These are phyloP conservation scores for Aspergillus sp. DNA, from an alignment of 2,329 filamentous ascomycete genomes.

Conservation along the genomic window DNA sequence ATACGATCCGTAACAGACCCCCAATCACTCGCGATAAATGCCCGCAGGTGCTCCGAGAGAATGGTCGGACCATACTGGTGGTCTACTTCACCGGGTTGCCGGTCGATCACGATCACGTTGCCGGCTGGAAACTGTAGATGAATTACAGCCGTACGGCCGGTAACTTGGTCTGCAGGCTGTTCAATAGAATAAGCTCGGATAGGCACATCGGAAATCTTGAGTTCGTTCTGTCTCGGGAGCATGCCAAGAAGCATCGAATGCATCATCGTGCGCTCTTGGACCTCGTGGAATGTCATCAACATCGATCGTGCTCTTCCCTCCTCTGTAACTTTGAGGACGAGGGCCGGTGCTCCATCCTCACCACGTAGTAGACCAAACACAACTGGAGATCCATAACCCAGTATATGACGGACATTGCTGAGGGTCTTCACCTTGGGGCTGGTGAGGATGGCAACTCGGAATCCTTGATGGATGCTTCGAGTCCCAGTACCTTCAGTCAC, in stretches of 20 bases:
- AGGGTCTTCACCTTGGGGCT: conserved; percentile 68
- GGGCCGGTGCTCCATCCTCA: conserved; percentile 60
- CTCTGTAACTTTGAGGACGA: conserved; percentile 63
- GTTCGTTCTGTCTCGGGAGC: conserved; percentile 58
- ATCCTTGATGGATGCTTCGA: conserved; percentile 68
- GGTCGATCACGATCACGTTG: conserved; percentile 56
- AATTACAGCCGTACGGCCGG: conserved; percentile 19
- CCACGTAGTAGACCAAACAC: conserved; percentile 69
- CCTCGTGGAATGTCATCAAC: conserved; percentile 67
- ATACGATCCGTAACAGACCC: conserved; percentile 76
- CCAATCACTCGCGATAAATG: conserved; percentile 66
- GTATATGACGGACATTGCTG: conserved; percentile 64
- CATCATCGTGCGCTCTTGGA: conserved; percentile 61
- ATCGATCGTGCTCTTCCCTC: conserved; percentile 59
- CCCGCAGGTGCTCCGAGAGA: conserved; percentile 65
- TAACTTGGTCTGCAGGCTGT: conserved; percentile 33
- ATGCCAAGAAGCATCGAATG: conserved; percentile 68
- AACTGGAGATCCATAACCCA: conserved; percentile 58
- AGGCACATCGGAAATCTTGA: conserved; percentile 60
- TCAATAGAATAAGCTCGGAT: conserved; percentile 58
- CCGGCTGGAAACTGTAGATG: conserved; percentile 32
- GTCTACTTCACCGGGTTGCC: conserved; percentile 49
- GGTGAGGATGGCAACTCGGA: conserved; percentile 69
- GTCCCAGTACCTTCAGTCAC: conserved; percentile 65
- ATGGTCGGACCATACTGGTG: conserved; percentile 58